Conservation (phyloP, 805 yeast genomes). For the Starmerella vitae region DNA sequence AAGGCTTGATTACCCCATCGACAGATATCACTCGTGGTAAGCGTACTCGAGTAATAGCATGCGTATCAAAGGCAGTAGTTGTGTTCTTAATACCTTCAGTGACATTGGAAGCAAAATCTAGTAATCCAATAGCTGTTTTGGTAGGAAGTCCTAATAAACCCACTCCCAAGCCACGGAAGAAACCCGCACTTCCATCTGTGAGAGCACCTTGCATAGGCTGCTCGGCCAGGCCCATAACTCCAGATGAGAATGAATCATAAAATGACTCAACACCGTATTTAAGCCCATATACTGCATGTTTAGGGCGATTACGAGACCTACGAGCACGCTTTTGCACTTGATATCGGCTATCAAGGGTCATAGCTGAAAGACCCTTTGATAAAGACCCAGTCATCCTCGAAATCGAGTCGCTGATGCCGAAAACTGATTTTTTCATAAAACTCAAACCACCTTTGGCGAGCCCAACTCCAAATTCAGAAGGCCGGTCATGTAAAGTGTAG, state of each 20-base stretch:
- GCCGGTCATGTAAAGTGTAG: slow-evolving; percentile 81
- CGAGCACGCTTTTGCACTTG: slow-evolving; percentile 69
- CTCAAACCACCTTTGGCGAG: slow-evolving; percentile 92
- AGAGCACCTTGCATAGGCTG: slow-evolving; percentile 85
- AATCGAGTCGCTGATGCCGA: slow-evolving; percentile 86
- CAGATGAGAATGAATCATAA: slow-evolving; percentile 74
- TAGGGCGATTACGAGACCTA: slow-evolving; percentile 64
- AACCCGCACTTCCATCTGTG: slow-evolving; percentile 82
- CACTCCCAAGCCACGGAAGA: slow-evolving; percentile 83
- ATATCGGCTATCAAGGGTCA: slow-evolving; percentile 72
- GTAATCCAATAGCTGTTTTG: slow-evolving; percentile 86
- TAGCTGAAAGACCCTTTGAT: slow-evolving; percentile 86
- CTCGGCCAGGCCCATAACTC: slow-evolving; percentile 76
- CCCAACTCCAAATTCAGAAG: slow-evolving; percentile 90
- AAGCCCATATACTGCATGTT: slow-evolving; percentile 73
- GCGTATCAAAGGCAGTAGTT: slow-evolving; percentile 63
- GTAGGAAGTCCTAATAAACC: slow-evolving; percentile 95
- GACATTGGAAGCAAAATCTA: slow-evolving; percentile 82
- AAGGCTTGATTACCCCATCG: slow-evolving; percentile 64
- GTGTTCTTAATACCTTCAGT: slow-evolving; percentile 90
- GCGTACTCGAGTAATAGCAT: slow-evolving; percentile 63
- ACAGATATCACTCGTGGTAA: slow-evolving; percentile 63
- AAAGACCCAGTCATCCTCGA: slow-evolving; percentile 86
- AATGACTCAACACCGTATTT: slow-evolving; percentile 80
- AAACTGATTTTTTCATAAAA: slow-evolving; percentile 85